Base-by-base conservation (phyloP, 306 rosid genomes). In the Mimosa pudica region DNA sequence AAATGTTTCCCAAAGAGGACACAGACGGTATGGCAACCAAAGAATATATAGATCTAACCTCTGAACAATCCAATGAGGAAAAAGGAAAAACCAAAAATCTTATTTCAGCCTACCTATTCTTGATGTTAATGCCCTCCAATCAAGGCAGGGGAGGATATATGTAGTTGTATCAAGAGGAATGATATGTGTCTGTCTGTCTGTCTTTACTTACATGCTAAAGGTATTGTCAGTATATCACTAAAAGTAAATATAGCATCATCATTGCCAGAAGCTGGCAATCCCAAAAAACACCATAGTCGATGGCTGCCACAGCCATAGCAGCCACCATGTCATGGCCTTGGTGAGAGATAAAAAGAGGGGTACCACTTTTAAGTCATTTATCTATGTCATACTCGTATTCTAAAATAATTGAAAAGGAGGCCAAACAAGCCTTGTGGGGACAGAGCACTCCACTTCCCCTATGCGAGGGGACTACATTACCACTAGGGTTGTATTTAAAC, bases 71-170 rank as follows among this genome's bases (percentile, higher is more conserved):
- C 57, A 45, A 49, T 68, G 66, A n/a, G 30, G 63, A 46, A 10
- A 10, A 76, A 32, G 49, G 57, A 76, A 20, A 68, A 35, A 13
- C 30, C 4, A 48, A 44, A n/a, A 44, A 67, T 41, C 49, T 41
- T 2, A 8, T 41, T 7, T 67, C 49, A 41, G n/a, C 33, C 32
- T 6, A 57, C 33, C 42, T 48, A 67, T 30, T 41, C 41, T 32
- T 33, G 69, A 63, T 67, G 51, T 8, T 8, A 67, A 67, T 6
- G 49, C 71, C 71, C 71, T 41, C 49, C 14, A 67, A 41, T 67
- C 48, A 24, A 36, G 48, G 71, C 48, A 38, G 30, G 48, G 47
- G 47, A 66, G 7, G 71, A 35, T 10, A 65, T 35, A 32, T 12
- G 1, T 9, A 30, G 30, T 33, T 7, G 3, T 32, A 32, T 2